These are phyloP conservation scores for Saturnispora diversa DNA, from an alignment of 805 yeast species.

Conservation along the genomic window DNA sequence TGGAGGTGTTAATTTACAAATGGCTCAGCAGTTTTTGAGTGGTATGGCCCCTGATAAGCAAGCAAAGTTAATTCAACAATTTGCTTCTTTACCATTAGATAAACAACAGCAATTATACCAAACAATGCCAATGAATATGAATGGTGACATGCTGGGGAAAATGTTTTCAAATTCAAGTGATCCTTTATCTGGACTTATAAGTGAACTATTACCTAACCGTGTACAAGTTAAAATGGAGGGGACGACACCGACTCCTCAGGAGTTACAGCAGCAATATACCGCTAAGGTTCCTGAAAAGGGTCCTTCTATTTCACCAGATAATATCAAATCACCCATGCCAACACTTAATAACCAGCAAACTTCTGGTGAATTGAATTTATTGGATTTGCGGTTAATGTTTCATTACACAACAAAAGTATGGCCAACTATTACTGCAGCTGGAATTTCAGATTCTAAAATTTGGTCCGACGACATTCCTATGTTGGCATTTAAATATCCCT, in stretches of 20 bases:
- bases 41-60: constrained; percentile 16
- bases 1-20: constrained; percentile 1
- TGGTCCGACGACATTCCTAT: constrained; percentile 87
- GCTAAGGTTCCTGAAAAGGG: constrained; percentile 16
- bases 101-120: constrained; percentile 17
- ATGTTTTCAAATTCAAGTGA: constrained; percentile 5
- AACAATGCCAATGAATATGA: constrained; percentile 11
- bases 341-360: constrained; percentile 16
- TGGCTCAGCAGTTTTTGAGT: constrained; percentile 12
- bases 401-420: constrained; percentile 83
- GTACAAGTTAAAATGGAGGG: constrained; percentile 5
- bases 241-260: constrained; percentile 17
- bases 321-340: constrained; percentile 25
- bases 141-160: constrained; percentile 5
- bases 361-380: constrained; percentile 42
- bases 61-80: constrained; percentile 13
- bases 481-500: constrained; percentile 81
- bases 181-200: constrained; percentile 11
- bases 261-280: constrained; percentile 20
- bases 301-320: constrained; percentile 26
- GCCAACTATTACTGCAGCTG: constrained; percentile 82
- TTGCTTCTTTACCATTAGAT: constrained; percentile 15
- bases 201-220: constrained; percentile 11
- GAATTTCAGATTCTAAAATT: constrained; percentile 74
- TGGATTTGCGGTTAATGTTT: constrained; percentile 76